phyloP scores from a whole-genome alignment of 305 asterid genomes.

The Solanum hybrid region DNA sequence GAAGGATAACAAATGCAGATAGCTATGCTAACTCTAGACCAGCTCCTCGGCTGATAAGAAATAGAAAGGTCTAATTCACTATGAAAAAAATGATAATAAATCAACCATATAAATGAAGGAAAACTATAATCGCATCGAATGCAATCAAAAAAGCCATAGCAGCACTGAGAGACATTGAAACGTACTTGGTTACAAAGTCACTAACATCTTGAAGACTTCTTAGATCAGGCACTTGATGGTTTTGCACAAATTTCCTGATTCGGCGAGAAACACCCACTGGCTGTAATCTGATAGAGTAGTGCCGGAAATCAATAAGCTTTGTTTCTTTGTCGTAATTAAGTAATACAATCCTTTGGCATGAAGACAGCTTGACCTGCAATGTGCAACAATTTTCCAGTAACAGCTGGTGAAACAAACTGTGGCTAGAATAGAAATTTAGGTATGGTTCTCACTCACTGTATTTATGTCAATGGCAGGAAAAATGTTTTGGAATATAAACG shows the following conservation, averaged over 20 bases:
- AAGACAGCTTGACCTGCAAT: constrained; percentile 76
- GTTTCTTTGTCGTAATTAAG: constrained; percentile 88
- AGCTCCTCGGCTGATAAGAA: not conserved
- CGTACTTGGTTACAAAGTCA: constrained; percentile 72
- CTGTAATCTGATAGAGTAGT: constrained; percentile 83
- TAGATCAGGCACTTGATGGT: constrained; percentile 78
- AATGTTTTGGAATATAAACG: constrained; percentile 85
- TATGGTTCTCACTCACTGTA: constrained; percentile 47
- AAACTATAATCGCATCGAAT: not conserved
- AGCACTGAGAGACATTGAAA: not conserved
- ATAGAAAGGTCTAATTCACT: not conserved
- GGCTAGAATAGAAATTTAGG: not conserved
- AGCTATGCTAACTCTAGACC: not conserved
- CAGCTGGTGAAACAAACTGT: not conserved
- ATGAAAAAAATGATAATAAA: not conserved
- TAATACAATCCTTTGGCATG: constrained; percentile 88
- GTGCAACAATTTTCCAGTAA: not conserved
- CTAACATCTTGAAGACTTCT: constrained; percentile 82
- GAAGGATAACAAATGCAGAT: not conserved
- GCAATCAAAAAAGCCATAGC: not conserved
- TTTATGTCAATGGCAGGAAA: constrained; percentile 90
- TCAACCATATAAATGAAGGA: not conserved
- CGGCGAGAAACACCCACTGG: constrained; percentile 82
- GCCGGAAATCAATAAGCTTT: constrained; percentile 77
- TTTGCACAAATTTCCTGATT: constrained; percentile 84